phyloP scores from a whole-genome alignment of 208 protist genomes.

The Leptomonas pyrrhocoris region DNA sequence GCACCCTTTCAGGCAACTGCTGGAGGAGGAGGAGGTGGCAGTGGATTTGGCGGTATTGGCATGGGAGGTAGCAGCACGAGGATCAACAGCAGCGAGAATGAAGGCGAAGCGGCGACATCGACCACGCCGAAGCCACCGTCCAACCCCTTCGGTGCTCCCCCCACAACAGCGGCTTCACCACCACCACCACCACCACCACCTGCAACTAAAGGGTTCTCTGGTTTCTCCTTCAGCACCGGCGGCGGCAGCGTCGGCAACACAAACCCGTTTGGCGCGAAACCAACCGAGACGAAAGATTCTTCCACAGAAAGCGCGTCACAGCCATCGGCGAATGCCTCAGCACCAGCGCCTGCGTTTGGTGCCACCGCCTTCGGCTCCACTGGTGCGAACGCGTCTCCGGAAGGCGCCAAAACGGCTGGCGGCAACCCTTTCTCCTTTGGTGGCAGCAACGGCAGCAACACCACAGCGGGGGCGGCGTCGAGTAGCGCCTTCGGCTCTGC shows the following conservation, averaged over 20 bases:
- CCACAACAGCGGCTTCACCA: background rate
- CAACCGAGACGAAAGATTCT: background rate
- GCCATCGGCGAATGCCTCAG: background rate
- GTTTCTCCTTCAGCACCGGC: background rate
- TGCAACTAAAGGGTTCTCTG: background rate
- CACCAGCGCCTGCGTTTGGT: constrained; percentile 5
- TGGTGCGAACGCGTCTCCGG: background rate
- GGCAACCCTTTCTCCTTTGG: no score
- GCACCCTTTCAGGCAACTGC: background rate
- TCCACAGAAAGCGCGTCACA: background rate
- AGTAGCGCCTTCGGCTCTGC: background rate
- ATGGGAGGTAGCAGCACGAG: background rate
- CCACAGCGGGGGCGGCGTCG: background rate
- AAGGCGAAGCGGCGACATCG: no score
- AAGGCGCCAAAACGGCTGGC: no score
- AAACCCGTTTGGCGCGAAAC: background rate
- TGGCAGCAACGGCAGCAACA: background rate
- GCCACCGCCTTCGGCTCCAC: background rate
- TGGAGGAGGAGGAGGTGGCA: background rate
- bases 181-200: background rate
- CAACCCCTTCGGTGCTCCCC: background rate
- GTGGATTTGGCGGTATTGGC: background rate
- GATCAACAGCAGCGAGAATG: background rate
- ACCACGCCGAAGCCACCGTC: background rate
- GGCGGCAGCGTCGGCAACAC: background rate